Base-by-base conservation (phyloP, 176 grass and related monocot genomes). In the Oryza meridionalis region DNA sequence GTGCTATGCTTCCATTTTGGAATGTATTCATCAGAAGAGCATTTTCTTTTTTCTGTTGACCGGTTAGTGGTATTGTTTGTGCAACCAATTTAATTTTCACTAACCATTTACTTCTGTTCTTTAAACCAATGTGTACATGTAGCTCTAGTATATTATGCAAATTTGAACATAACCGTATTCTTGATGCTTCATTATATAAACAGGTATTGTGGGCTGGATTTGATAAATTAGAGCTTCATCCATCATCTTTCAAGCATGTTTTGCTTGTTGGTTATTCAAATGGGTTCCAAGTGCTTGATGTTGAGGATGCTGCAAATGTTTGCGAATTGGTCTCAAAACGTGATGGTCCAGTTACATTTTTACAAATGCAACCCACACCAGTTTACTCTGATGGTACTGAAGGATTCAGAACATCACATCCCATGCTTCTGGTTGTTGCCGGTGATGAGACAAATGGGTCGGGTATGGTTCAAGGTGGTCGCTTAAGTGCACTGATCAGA, bases 201-300 rank as follows among this genome's bases (percentile, higher is more conserved):
- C 78, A 99, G 96, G 96, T 99, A 33, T 90, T 99, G 69, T 99
- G 97, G 93, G 87, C 97, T 80, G 93, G 97, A 37, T 99, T 99
- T 89, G 97, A 99, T 72, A 93, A 92, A 75, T 24, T 99, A 85
- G 97, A 96, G 70, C 81, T 96, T 37, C 76, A 85, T 58, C 74
- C 87, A 3, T 99, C 93, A 72, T 91, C 83, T 19, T 99, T 96
- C 88, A 99, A 99, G 90, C 86, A 90, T 69, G 93, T 99, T 74
- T 84, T 99, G 89, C 90, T 99, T 6, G 82, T 99, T 76, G 93
- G 97, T 55, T 99, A 99, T 70, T 89, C 97, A 19, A 99, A 96
- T 86, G 97, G 97, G 46, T 99, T 99, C 88, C 97, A 99, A 96
- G 93, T 99, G 46, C 91, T 99, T 76, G 97, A 99, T 91, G 97